phyloP scores from a whole-genome alignment of 2,329 filamentous ascomycete genomes.

The Fusarium concolor region DNA sequence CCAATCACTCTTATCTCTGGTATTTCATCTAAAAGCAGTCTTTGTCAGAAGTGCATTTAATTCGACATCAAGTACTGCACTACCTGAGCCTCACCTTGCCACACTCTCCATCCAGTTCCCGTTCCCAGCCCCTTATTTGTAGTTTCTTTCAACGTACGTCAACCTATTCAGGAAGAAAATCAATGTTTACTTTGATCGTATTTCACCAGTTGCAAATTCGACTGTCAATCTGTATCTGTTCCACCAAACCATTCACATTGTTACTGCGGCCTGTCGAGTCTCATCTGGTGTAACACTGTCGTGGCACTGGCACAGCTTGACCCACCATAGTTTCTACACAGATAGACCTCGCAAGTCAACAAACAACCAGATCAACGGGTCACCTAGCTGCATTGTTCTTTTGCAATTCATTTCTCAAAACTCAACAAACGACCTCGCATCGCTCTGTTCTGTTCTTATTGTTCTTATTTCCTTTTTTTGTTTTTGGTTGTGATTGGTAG shows the following conservation, averaged over 20 bases:
- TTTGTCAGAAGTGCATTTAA: too few relatives aligned
- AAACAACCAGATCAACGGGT: constrained; percentile 4
- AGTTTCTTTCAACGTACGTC: neutral
- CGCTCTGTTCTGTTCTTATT: neutral
- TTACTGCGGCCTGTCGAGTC: neutral
- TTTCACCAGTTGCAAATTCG: neutral
- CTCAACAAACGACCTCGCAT: neutral
- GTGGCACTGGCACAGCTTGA: constrained; percentile 1
- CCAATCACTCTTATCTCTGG: neutral
- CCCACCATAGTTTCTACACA: neutral
- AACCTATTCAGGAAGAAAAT: neutral
- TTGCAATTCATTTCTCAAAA: neutral
- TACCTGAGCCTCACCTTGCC: constrained; percentile 45
- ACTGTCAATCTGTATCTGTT: neutral
- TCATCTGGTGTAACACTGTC: neutral
- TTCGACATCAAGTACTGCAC: constrained; percentile 22
- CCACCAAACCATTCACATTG: neutral
- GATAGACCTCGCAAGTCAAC: constrained; percentile 20
- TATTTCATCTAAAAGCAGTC: neutral
- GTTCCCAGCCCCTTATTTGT: constrained; percentile 44
- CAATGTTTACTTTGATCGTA: neutral
- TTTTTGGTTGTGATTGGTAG: neutral
- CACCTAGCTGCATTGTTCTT: neutral
- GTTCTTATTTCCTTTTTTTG: too few relatives aligned
- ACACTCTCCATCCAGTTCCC: neutral